phyloP scores from a whole-genome alignment of 2,329 filamentous ascomycete genomes.

The Aspergillus fumigatiaffinis region DNA sequence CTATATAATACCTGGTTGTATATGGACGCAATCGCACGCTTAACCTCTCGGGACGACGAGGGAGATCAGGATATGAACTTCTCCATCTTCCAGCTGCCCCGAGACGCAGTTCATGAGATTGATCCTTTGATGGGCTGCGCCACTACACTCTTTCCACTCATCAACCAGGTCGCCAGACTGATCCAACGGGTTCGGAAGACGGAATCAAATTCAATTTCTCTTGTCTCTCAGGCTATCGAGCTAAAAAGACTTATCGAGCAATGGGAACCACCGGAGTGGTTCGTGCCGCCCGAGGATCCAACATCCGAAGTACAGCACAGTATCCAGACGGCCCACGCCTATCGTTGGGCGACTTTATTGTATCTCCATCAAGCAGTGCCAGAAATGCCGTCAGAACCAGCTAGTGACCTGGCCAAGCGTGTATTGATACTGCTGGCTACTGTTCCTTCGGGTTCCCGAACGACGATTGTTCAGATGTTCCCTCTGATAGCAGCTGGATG shows the following conservation, averaged over 20 bases:
- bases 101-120: slow-evolving; percentile 51
- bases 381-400: slow-evolving; percentile 58
- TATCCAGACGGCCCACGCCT: slow-evolving; percentile 64
- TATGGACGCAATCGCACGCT: slow-evolving; percentile 66
- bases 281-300: slow-evolving; percentile 61
- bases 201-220: slow-evolving; percentile 54
- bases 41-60: slow-evolving; percentile 60
- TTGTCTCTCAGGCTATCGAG: slow-evolving; percentile 60
- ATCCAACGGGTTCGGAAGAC: slow-evolving; percentile 59
- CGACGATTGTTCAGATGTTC: slow-evolving; percentile 66
- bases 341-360: slow-evolving; percentile 62
- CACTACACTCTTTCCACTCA: slow-evolving; percentile 63
- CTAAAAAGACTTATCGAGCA: slow-evolving; percentile 58
- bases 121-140: slow-evolving; percentile 70
- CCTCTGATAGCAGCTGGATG: slow-evolving; percentile 65
- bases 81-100: slow-evolving; percentile 39
- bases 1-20: slow-evolving; percentile 70
- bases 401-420: slow-evolving; percentile 57
- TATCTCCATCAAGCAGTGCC: slow-evolving; percentile 67
- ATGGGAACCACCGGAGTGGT: slow-evolving; percentile 57
- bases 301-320: slow-evolving; percentile 60
- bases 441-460: slow-evolving; percentile 58
- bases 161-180: slow-evolving; percentile 62
- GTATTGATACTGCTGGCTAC: slow-evolving; percentile 60
- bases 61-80: slow-evolving; percentile 47